Conservation (phyloP, 2,329 filamentous ascomycete species). For the Parascedosporium putredinis region DNA sequence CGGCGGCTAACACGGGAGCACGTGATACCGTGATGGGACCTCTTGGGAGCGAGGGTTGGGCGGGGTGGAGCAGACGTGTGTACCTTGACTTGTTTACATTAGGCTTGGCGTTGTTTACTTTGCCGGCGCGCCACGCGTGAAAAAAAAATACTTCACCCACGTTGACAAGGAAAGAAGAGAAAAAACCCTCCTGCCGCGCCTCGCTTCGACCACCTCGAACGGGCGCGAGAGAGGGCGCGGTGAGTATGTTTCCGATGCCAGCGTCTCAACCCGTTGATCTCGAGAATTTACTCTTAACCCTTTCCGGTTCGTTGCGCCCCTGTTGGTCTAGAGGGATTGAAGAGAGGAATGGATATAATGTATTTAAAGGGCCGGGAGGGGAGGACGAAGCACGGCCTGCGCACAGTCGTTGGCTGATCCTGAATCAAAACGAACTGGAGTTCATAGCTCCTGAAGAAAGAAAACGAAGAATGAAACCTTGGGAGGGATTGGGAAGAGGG, state of each 20-base stretch:
- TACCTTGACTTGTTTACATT: conserved; percentile 5
- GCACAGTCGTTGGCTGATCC: neutral
- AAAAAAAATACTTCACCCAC: no score
- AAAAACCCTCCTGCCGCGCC: neutral
- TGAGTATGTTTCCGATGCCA: neutral
- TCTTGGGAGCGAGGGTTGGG: no score
- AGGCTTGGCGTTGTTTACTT: conserved; percentile 3
- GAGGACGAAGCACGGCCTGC: neutral
- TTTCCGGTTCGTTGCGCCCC: no score
- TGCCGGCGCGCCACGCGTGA: no score
- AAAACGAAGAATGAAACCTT: neutral
- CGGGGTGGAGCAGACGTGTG: no score
- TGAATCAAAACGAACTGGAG: neutral
- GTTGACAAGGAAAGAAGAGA: neutral
- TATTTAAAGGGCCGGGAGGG: no score
- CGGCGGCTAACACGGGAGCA: neutral
- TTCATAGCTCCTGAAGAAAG: neutral
- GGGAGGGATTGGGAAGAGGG: neutral
- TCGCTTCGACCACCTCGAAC: neutral
- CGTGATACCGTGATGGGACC: conserved; percentile 1
- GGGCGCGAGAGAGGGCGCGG: neutral
- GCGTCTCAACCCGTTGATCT: neutral
- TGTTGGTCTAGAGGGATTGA: no score
- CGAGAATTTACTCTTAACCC: no score
- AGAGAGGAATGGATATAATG: no score